Conservation (phyloP, 1,139 yeast species). For the Debaryomyces robertsiae region DNA sequence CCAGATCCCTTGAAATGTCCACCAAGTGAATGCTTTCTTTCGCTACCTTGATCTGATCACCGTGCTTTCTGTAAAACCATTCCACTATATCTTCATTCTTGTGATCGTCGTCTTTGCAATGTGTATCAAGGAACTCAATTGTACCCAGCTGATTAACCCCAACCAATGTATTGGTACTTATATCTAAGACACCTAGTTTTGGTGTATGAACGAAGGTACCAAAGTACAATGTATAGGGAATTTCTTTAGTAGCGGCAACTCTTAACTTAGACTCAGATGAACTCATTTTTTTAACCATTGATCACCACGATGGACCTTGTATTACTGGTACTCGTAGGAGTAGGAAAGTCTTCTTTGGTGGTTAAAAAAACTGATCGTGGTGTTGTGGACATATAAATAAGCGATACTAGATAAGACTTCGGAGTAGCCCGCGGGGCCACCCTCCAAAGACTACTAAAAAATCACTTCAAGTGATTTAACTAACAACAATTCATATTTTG, state of each 20-base stretch:
- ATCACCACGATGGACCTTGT: too few species aligned
- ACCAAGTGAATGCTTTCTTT: constrained; percentile 25
- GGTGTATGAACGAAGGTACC: constrained; percentile 47
- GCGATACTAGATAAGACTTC: neutral
- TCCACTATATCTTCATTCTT: neutral
- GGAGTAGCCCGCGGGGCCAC: constrained; percentile 9
- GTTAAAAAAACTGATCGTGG: neutral
- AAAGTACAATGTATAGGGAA: constrained; percentile 34
- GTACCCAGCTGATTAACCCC: constrained; percentile 36
- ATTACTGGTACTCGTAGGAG: too few species aligned
- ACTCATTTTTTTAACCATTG: neutral
- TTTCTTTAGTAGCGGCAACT: constrained; percentile 19
- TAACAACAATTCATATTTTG: constrained; percentile 2
- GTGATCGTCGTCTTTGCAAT: constrained; percentile 16
- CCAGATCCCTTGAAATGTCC: constrained; percentile 31
- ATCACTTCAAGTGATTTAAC: neutral
- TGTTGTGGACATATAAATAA: too few species aligned
- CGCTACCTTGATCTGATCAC: neutral
- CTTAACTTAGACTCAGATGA: neutral
- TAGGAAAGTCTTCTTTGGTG: too few species aligned
- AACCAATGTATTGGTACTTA: constrained; percentile 32
- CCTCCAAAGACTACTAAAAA: too few species aligned
- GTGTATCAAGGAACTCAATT: constrained; percentile 32
- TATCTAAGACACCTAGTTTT: constrained; percentile 27
- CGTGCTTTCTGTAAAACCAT: constrained; percentile 10